phyloP scores from a whole-genome alignment of 129 eudicot genomes.

The Flaveria trinervia region DNA sequence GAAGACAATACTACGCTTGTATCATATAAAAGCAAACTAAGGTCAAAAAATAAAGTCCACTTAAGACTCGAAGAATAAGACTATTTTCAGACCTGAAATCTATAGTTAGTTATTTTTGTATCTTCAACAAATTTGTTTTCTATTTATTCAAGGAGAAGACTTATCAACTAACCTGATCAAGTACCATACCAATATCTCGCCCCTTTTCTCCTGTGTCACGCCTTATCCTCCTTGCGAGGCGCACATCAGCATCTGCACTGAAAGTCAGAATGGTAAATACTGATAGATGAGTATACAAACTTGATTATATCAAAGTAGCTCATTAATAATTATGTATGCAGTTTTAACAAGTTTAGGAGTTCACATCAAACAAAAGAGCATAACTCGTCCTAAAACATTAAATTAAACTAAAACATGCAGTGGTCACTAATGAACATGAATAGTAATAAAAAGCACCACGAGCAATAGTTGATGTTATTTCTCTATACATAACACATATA shows the following conservation, averaged over 20 bases:
- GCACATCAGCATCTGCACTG: conserved; percentile 99
- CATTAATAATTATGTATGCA: neutral
- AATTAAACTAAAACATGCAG: too few relatives aligned
- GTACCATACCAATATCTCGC: conserved; percentile 78
- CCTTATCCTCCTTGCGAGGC: conserved; percentile 94
- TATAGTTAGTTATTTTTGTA: neutral
- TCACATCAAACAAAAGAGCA: too few relatives aligned
- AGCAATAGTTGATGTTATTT: too few relatives aligned
- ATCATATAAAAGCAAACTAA: too few relatives aligned
- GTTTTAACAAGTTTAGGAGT: neutral
- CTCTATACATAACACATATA: too few relatives aligned
- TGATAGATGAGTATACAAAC: conserved; percentile 28
- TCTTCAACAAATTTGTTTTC: neutral
- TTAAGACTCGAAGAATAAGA: too few relatives aligned
- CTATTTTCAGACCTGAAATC: too few relatives aligned
- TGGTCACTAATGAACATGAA: too few relatives aligned
- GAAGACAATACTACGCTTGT: neutral
- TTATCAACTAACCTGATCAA: conserved; percentile 76
- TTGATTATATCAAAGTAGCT: neutral
- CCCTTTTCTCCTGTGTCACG: conserved; percentile 91
- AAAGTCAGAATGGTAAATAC: conserved; percentile 50
- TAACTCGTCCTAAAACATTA: too few relatives aligned
- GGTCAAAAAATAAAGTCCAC: too few relatives aligned
- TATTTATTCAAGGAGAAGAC: neutral
- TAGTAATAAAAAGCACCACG: too few relatives aligned